These are phyloP conservation scores for Nigrospora osmanthi DNA, from an alignment of 2,329 filamentous ascomycete genomes.

Conservation along the genomic window DNA sequence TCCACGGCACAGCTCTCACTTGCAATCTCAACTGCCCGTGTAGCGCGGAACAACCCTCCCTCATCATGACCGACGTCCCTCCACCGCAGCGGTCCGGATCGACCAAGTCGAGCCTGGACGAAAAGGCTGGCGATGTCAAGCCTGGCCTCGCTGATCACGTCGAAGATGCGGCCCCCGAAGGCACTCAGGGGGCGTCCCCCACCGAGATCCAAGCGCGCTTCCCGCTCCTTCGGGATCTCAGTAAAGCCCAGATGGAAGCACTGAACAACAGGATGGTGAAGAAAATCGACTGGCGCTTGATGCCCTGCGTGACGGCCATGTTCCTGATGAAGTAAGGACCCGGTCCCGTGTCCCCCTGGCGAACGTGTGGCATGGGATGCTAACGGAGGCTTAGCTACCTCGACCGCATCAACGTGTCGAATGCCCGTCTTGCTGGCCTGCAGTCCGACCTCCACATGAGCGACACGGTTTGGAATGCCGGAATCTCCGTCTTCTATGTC, in stretches of 20 bases:
- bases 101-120: too few relatives aligned
- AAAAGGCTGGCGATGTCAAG: too few relatives aligned
- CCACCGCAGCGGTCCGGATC: too few relatives aligned
- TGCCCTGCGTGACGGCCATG: constrained; percentile 19
- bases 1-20: too few relatives aligned
- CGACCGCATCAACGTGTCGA: constrained; percentile 40
- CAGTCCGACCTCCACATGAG: constrained; percentile 23
- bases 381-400: constrained; percentile 31
- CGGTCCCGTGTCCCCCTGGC: too few relatives aligned
- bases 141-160: too few relatives aligned
- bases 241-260: constrained; percentile 11
- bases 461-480: constrained; percentile 26
- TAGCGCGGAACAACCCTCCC: too few relatives aligned
- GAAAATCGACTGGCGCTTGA: constrained; percentile 22
- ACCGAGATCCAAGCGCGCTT: constrained; percentile 15
- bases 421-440: constrained; percentile 26
- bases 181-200: not conserved
- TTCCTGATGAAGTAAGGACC: constrained; percentile 17
- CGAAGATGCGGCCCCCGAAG: too few relatives aligned
- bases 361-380: too few relatives aligned
- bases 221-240: constrained; percentile 12
- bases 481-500: constrained; percentile 33
- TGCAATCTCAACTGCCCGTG: too few relatives aligned
- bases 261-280: constrained; percentile 19
- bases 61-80: too few relatives aligned